Conservation (phyloP, 2,329 filamentous ascomycete genomes). For the Alternaria arbusti region DNA sequence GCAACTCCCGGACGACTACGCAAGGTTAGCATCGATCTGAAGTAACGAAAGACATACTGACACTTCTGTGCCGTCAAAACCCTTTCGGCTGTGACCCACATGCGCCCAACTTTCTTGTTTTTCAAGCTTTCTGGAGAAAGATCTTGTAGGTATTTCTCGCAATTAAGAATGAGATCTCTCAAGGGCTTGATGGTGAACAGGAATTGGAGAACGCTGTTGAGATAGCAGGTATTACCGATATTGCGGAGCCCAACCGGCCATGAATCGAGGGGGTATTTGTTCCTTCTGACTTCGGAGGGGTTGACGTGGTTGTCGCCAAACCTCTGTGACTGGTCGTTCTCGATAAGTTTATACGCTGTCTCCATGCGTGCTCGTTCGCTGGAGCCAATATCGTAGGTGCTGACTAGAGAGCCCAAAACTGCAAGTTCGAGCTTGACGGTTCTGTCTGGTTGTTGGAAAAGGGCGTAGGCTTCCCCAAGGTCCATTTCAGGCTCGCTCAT, state of each 20-base stretch:
- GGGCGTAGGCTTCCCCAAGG: slow-evolving; percentile 45
- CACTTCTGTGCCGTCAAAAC: slow-evolving; percentile 72
- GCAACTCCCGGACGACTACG: slow-evolving; percentile 76
- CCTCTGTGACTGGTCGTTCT: slow-evolving; percentile 36
- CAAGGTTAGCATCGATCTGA: slow-evolving; percentile 17
- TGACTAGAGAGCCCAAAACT: slow-evolving; percentile 36
- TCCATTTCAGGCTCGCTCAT: slow-evolving; percentile 61
- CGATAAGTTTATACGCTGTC: slow-evolving; percentile 57
- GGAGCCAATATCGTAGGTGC: slow-evolving; percentile 52
- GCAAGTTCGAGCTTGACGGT: slow-evolving; percentile 58
- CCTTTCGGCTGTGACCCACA: slow-evolving; percentile 66
- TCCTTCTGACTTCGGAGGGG: slow-evolving; percentile 23
- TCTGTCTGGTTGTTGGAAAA: slow-evolving; percentile 57
- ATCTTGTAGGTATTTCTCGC: slow-evolving; percentile 73
- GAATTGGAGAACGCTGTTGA: slow-evolving; percentile 96
- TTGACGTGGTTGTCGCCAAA: slow-evolving; percentile 21
- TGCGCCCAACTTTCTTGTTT: slow-evolving; percentile 76
- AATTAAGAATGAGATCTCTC: slow-evolving; percentile 79
- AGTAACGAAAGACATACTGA: slow-evolving; percentile 60
- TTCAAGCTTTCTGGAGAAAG: slow-evolving; percentile 68
- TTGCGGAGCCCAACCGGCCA: slow-evolving; percentile 89
- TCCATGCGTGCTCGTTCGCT: slow-evolving; percentile 54
- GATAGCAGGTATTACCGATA: slow-evolving; percentile 96
- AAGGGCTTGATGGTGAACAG: slow-evolving; percentile 87
- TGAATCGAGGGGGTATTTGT: slow-evolving; percentile 48